Conservation (phyloP, 2,329 filamentous ascomycete genomes). For the Helotiales sp. region DNA sequence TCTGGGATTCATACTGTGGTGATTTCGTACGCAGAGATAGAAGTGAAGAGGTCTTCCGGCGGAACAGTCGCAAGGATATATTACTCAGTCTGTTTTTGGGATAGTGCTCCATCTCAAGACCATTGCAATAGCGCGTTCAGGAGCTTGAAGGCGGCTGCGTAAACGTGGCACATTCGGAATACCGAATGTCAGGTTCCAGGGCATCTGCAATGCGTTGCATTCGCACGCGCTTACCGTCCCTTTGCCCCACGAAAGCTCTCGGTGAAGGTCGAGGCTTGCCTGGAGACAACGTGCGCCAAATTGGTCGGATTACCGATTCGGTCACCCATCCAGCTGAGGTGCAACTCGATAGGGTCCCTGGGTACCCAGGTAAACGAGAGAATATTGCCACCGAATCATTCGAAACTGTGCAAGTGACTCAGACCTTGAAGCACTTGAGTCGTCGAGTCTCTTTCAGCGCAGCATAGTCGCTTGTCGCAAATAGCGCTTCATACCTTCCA, state of each 20-base stretch:
- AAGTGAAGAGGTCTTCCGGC: not conserved
- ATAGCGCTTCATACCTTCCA: not conserved
- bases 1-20: not conserved
- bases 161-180: too few relatives aligned
- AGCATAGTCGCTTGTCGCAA: not conserved
- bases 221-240: too few relatives aligned
- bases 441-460: not conserved
- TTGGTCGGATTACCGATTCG: not conserved
- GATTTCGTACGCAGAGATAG: not conserved
- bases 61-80: not conserved
- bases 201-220: too few relatives aligned
- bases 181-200: too few relatives aligned
- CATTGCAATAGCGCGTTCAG: too few relatives aligned
- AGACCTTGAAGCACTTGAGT: not conserved
- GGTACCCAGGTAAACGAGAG: too few relatives aligned
- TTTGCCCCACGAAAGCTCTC: too few relatives aligned
- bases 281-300: not conserved
- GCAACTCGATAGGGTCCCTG: not conserved
- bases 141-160: not conserved
- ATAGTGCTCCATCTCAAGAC: too few relatives aligned
- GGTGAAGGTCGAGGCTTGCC: not conserved
- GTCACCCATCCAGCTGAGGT: too few relatives aligned
- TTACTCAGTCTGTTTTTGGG: not conserved
- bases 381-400: not conserved
- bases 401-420: not conserved